phyloP scores from a whole-genome alignment of 2,329 filamentous ascomycete species.

The Colletotrichum brevisporum region DNA sequence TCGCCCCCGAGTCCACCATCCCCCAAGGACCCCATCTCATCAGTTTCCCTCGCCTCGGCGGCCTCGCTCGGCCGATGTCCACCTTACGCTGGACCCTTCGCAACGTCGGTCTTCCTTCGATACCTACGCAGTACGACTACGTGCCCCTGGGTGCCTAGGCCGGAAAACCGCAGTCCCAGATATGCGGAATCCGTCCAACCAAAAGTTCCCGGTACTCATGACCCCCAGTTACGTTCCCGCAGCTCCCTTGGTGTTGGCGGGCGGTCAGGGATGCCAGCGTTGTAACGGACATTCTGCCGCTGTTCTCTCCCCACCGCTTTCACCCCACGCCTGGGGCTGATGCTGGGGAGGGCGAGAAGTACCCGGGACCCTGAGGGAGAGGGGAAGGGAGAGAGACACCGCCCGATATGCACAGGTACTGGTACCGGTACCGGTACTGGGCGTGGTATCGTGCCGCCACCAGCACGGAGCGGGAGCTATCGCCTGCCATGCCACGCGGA shows the following conservation, averaged over 20 bases:
- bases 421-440: constrained; percentile 9
- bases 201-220: constrained; percentile 28
- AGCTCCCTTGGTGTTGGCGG: constrained; percentile 29
- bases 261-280: constrained; percentile 27
- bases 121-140: no score
- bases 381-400: constrained; percentile 29
- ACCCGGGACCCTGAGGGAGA: constrained; percentile 33
- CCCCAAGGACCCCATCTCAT: not conserved
- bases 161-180: constrained; percentile 2
- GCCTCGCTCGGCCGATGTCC: not conserved
- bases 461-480: constrained; percentile 32
- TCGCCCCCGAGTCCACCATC: not conserved
- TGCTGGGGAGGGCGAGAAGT: constrained; percentile 36
- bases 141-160: no score
- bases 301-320: constrained; percentile 33
- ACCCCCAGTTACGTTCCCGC: constrained; percentile 27
- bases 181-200: constrained; percentile 12
- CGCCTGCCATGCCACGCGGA: constrained; percentile 38
- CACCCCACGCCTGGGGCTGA: constrained; percentile 40
- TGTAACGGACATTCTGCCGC: constrained; percentile 34
- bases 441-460: no score
- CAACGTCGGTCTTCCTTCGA: not conserved
- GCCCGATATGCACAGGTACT: constrained; percentile 23
- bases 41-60: not conserved
- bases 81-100: constrained; percentile 8